Conservation (phyloP, 257 asterid species). For the Voacanga thouarsii region DNA sequence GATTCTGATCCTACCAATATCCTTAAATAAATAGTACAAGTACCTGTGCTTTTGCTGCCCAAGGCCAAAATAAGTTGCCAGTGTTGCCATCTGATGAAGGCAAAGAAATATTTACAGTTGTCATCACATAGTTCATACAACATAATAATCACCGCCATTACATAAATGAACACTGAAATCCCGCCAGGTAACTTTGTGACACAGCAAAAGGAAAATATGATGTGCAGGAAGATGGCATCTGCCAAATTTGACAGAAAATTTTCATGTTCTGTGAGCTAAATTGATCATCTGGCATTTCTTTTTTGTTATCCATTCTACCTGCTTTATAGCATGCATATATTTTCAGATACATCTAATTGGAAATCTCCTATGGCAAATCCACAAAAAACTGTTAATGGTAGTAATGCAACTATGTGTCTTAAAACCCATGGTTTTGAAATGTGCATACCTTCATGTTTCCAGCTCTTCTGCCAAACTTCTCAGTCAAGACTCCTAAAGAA, state of each 20-base stretch:
- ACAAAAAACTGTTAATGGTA: too few relatives aligned
- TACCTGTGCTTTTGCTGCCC: constrained; percentile 94
- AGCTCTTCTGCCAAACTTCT: constrained; percentile 84
- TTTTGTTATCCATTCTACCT: background rate
- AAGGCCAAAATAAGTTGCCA: constrained; percentile 87
- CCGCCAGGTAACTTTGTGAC: background rate
- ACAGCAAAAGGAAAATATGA: background rate
- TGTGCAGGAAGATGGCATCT: background rate
- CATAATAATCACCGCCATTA: too few relatives aligned
- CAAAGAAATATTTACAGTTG: background rate
- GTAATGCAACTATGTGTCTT: background rate
- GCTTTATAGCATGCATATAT: background rate
- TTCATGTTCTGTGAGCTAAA: background rate
- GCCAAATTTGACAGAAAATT: too few relatives aligned
- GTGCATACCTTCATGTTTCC: constrained; percentile 90
- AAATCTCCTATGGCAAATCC: background rate
- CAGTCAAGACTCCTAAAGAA: constrained; percentile 61
- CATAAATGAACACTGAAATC: background rate
- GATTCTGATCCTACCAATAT: background rate
- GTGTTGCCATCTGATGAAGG: constrained; percentile 72
- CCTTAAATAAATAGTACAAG: background rate
- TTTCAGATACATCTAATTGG: background rate
- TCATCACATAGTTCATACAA: background rate
- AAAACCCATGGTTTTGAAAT: background rate
- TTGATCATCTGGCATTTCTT: background rate